Conservation (phyloP, 1,139 yeast genomes). For the Geotrichum candidum region DNA sequence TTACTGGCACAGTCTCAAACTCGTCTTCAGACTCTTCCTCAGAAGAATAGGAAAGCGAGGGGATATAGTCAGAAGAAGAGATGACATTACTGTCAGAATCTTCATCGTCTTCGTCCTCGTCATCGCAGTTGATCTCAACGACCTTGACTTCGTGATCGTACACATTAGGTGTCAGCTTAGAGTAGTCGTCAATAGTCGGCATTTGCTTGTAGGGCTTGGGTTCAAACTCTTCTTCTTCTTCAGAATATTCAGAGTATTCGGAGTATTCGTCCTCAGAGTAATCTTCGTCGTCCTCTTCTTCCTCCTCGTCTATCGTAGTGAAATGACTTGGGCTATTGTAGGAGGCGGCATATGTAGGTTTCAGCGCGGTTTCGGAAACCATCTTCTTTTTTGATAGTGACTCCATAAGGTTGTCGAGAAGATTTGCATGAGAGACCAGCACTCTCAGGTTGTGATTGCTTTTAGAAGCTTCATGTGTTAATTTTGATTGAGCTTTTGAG, state of each 20-base stretch:
- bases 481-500: slow-evolving; percentile 59
- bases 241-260: too few relatives aligned
- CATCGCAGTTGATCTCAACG: background rate
- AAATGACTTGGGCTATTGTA: background rate
- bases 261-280: background rate
- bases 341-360: background rate
- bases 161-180: background rate
- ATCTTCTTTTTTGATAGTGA: background rate
- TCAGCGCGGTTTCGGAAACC: background rate
- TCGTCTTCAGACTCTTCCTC: background rate
- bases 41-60: background rate
- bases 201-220: background rate
- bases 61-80: background rate
- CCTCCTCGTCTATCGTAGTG: background rate
- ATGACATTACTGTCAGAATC: background rate
- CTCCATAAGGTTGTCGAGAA: slow-evolving; percentile 44
- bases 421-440: slow-evolving; percentile 69
- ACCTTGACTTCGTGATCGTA: background rate
- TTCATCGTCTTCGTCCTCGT: background rate
- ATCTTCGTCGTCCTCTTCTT: background rate
- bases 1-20: background rate
- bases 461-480: slow-evolving; percentile 59
- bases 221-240: background rate
- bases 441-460: slow-evolving; percentile 55
- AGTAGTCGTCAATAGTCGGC: background rate